These are phyloP conservation scores for Fennellomyces sp. DNA, from an alignment of 371 early-diverging fungal genomes.

Conservation along the genomic window DNA sequence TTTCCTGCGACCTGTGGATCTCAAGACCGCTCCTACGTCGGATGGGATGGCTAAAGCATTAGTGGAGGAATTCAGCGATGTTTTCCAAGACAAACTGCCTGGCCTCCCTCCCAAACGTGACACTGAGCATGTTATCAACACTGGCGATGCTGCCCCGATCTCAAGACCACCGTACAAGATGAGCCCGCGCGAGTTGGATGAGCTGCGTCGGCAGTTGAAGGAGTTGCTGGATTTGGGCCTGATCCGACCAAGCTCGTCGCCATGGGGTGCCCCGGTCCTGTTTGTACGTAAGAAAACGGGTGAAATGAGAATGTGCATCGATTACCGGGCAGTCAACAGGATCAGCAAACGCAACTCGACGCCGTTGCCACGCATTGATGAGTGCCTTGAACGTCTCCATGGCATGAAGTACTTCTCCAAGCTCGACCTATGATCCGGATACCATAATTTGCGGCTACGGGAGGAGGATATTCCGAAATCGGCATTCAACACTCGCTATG, in stretches of 20 bases:
- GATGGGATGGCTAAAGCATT: neutral
- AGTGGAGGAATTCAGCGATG: too few species aligned
- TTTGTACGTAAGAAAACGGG: conserved; percentile 14
- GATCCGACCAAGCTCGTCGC: conserved; percentile 28
- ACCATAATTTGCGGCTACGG: too few species aligned
- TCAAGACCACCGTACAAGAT: too few species aligned
- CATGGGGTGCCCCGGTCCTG: conserved; percentile 23
- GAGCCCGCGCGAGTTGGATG: too few species aligned
- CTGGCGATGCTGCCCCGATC: too few species aligned
- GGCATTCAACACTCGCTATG: conserved; percentile 36
- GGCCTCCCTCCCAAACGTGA: too few species aligned
- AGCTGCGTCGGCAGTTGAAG: too few species aligned
- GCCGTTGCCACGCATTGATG: conserved; percentile 24
- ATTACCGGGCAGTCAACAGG: conserved; percentile 43
- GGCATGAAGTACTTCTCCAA: conserved; percentile 43
- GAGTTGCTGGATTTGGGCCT: too few species aligned
- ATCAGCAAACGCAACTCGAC: neutral
- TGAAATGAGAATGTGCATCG: conserved; percentile 40
- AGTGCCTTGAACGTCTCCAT: conserved; percentile 37
- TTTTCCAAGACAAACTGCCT: too few species aligned
- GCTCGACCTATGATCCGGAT: conserved; percentile 38
- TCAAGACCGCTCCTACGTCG: neutral
- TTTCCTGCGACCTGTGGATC: too few species aligned
- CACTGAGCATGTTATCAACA: too few species aligned
- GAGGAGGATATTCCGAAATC: conserved; percentile 25